These are phyloP conservation scores for Pseudonitzschia delicatissima DNA, from an alignment of 108 stramenopile genomes.

Conservation along the genomic window DNA sequence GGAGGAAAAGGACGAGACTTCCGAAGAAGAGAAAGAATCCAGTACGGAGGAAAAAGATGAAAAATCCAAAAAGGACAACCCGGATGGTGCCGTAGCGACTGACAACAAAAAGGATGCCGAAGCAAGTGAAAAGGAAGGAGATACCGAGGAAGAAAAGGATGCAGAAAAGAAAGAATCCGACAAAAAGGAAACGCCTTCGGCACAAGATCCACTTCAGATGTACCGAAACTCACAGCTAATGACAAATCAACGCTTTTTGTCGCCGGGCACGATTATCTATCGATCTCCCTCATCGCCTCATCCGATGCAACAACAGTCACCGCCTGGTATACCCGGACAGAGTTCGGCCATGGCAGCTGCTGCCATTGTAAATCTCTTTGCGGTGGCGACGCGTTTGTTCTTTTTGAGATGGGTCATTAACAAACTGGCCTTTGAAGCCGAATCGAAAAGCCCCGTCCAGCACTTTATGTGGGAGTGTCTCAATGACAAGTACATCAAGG, in stretches of 20 bases:
- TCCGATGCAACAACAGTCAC: neutral
- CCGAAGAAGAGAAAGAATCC: neutral
- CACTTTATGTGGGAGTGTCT: conserved; percentile 80
- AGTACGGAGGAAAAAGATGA: neutral
- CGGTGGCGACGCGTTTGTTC: conserved; percentile 39
- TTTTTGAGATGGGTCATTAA: conserved; percentile 40
- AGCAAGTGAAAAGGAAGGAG: neutral
- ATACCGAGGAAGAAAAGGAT: neutral
- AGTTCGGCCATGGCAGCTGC: conserved; percentile 13
- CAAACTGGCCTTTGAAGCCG: conserved; percentile 41
- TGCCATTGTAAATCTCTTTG: conserved; percentile 33
- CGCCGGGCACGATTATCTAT: conserved; percentile 2
- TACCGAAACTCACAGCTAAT: neutral
- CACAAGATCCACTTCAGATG: neutral
- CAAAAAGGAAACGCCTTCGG: neutral
- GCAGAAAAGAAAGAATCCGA: neutral
- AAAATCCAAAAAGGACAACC: too few relatives aligned
- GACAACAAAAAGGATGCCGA: neutral
- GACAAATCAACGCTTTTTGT: neutral
- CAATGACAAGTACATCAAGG: conserved; percentile 74
- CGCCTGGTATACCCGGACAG: neutral
- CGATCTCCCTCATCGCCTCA: neutral
- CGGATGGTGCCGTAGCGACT: too few relatives aligned
- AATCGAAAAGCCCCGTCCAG: conserved; percentile 54
- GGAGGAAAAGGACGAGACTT: neutral